Evolutionary conservation across 305 asterid species (phyloP), one percentile per base, ranked within the genome.

Genomic region (Ajuga reptans): DNA sequence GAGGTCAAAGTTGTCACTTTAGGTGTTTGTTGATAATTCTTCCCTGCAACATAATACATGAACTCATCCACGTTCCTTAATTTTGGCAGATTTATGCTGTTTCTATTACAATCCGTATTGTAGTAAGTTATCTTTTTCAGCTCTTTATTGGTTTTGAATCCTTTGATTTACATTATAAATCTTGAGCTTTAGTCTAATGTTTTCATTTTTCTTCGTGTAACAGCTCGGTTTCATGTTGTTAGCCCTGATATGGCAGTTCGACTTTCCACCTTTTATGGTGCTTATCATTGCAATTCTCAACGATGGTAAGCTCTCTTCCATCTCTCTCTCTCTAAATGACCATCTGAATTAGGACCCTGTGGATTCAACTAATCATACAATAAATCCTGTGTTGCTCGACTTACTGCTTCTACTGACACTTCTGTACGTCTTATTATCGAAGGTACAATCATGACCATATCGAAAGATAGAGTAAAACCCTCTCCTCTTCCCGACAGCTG

Each of bases 191-290:
- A 47, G 39, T 60, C 39, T 71, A 64, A 72, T 56, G 24, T 31
- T 70, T 31, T 24, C 3, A 53, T 46, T 39, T 56, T 42, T 50
- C 43, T 3, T 21, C 24, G 36, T 72, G 69, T 71, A 66, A 62
- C 97, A 93, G 99, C 96, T 93, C 21, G 99, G 99, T 37, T 93
- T 93, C 83, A 91, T 93, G 99, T 71, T 89, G 79, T 79, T 93
- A 72, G 99, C 99, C 11, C 81, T 93, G 77, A 91, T 93, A 66
- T 93, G 99, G 99, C 53, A 84, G 27, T 93, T 93, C 50, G 99
- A 93, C 82, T 93, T 93, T 75, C 99, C 99, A 9, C 99, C 99
- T 51, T 93, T 93, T 79, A 91, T 93, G 99, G 99, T 93, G 85
- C 99, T 93, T 74, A 93, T 93, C 84, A 93, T 93, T 75, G 99